Evolutionary conservation across 2,329 filamentous ascomycete genomes (phyloP), one percentile per base, ranked within the genome.

Genomic region (Bipolaris gigantea): DNA sequence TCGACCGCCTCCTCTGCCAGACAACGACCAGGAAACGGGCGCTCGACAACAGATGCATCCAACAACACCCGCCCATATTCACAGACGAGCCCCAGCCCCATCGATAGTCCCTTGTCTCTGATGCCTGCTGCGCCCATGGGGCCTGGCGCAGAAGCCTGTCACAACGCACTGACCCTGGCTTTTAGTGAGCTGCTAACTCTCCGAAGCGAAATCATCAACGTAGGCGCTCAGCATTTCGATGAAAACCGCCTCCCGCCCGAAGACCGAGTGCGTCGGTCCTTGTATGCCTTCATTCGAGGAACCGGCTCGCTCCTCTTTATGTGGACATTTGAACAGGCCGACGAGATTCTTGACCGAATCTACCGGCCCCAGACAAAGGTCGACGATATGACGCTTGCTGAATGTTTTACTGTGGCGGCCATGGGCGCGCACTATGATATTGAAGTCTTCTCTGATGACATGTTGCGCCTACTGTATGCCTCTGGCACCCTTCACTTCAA

Each of bases 351-450:
- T 3, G 64, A 74, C n/a, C 65, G 67, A 15, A 59, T 75, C 8
- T 75, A 74, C 51, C 61, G 66, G 16, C 65, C 68, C 2, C 56
- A 64, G 25, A 53, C 59, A 27, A 54, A 41, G 6, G 61, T 67
- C 0, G 69, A 75, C 40, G 46, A 66, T 8, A 70, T 73, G 63
- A 69, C 70, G 5, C 56, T 75, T 7, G 69, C 71, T 0, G 67
- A 74, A 44, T 73, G 72, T 45, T 72, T 75, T 23, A 72, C 66
- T 1, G 53, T 74, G 4, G 69, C 72, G 27, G 70, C 72, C 6
- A 70, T 75, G 66, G 73, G 73, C 13, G 67, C 67, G 6, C 69
- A 74, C 46, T 75, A 75, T 43, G 72, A 74, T 19, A 58, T 69
- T 49, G 70, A 74, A 1, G 69, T 64, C 42, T 72, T 72, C 40